Evolutionary conservation across 2,329 filamentous ascomycete genomes (phyloP).

Genomic region (Fusarium robinianum): DNA sequence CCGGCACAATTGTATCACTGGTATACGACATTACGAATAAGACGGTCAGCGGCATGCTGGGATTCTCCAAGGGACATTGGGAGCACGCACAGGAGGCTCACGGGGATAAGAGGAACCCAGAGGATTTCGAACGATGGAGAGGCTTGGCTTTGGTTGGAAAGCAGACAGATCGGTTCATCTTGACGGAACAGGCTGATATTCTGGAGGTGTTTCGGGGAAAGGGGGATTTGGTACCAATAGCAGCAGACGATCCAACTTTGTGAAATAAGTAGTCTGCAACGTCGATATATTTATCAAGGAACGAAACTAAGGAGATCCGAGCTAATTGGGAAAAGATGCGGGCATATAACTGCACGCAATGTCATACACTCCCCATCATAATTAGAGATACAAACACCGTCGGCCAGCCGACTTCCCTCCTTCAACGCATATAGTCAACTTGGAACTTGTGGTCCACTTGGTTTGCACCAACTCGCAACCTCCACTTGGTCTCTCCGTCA

Average conservation of each 20-base stretch:
- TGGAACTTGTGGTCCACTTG: too few relatives aligned
- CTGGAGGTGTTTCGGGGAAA: slow-evolving; percentile 54
- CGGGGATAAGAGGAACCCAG: slow-evolving; percentile 58
- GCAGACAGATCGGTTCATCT: slow-evolving; percentile 54
- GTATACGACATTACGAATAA: slow-evolving; percentile 58
- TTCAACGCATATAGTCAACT: too few relatives aligned
- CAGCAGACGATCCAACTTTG: slow-evolving; percentile 27
- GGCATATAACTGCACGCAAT: too few relatives aligned
- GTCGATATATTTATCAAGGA: too few relatives aligned
- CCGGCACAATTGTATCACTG: slow-evolving; percentile 58
- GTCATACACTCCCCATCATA: too few relatives aligned
- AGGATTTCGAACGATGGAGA: slow-evolving; percentile 58
- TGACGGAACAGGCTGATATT: slow-evolving; percentile 59
- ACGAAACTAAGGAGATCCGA: too few relatives aligned
- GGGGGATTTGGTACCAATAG: slow-evolving; percentile 53
- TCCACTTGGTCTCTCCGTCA: too few relatives aligned
- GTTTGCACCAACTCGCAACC: too few relatives aligned
- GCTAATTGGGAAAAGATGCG: too few relatives aligned
- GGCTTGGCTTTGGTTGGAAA: slow-evolving; percentile 52
- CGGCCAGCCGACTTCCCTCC: too few relatives aligned
- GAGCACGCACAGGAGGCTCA: slow-evolving; percentile 54
- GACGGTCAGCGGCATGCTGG: slow-evolving; percentile 56
- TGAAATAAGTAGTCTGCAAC: too few relatives aligned
- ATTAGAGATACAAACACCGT: too few relatives aligned
- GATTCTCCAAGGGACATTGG: slow-evolving; percentile 62